Percentiles rank a stretch among this genome's conserved stretches.
phyloP scores from a whole-genome alignment of 1,139 yeast species.

The Debaryomycetaceae sp. region DNA sequence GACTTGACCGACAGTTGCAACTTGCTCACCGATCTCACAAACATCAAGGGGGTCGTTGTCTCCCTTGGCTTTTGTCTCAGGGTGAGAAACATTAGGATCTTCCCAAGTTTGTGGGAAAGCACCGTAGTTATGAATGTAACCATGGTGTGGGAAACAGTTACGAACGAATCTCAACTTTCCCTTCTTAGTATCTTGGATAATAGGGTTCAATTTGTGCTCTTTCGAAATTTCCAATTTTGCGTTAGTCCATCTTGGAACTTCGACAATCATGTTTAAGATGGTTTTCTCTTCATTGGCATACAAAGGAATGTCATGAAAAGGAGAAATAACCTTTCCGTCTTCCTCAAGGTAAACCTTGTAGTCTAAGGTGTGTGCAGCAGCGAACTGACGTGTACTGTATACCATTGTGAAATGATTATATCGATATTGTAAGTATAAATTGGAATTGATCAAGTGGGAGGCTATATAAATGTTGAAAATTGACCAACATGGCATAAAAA shows the following conservation, averaged over 20 bases:
- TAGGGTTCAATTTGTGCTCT: slow-evolving; percentile 76
- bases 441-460: not conserved
- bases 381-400: slow-evolving; percentile 80
- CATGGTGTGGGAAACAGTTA: slow-evolving; percentile 94
- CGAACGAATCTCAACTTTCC: slow-evolving; percentile 84
- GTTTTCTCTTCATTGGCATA: slow-evolving; percentile 59
- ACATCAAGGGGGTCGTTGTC: slow-evolving; percentile 97
- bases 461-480: not conserved
- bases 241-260: slow-evolving; percentile 94
- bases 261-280: slow-evolving; percentile 84
- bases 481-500: not conserved
- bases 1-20: slow-evolving; percentile 70
- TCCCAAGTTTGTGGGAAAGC: slow-evolving; percentile 98
- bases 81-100: slow-evolving; percentile 55
- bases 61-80: slow-evolving; percentile 81
- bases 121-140: slow-evolving; percentile 92
- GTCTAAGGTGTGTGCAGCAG: slow-evolving; percentile 89
- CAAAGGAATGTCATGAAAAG: slow-evolving; percentile 88
- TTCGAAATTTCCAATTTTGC: slow-evolving; percentile 89
- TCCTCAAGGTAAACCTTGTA: slow-evolving; percentile 67
- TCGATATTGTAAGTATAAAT: not conserved
- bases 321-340: slow-evolving; percentile 44
- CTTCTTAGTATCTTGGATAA: slow-evolving; percentile 88
- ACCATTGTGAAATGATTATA: slow-evolving; percentile 39
- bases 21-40: slow-evolving; percentile 81